A percentile compares a stretch with the other conserved stretches of the same genome.
Conservation (phyloP, 1,139 yeast genomes). For the Arxiozyma heterogenica region DNA sequence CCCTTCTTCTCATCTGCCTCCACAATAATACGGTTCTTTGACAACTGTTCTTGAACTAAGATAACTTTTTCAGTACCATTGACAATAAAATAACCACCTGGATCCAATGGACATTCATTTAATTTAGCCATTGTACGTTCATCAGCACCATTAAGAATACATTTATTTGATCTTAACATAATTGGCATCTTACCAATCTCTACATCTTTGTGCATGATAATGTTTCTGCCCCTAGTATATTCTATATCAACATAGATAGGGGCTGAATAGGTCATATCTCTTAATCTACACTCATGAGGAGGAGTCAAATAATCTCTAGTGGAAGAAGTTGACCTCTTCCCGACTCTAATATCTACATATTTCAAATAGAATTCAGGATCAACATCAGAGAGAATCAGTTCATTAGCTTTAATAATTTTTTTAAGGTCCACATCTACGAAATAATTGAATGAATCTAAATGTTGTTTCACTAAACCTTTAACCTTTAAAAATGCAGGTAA, state of each 20-base stretch:
- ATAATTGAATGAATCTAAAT: conserved; percentile 90
- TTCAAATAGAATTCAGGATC: conserved; percentile 94
- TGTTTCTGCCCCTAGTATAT: conserved; percentile 87
- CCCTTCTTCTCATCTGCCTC: conserved; percentile 94
- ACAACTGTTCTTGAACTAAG: conserved; percentile 90
- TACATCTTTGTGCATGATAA: conserved; percentile 79
- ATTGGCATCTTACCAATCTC: conserved; percentile 98
- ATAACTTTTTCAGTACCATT: conserved; percentile 98
- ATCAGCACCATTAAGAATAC: conserved; percentile 70
- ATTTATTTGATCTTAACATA: conserved; percentile 87
- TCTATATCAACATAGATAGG: conserved; percentile 96
- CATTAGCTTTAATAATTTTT: conserved; percentile 87
- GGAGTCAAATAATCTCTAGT: conserved; percentile 47
- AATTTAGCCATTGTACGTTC: conserved; percentile 79
- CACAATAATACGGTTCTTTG: conserved; percentile 94
- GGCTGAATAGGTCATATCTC: conserved; percentile 93
- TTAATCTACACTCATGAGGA: conserved; percentile 92
- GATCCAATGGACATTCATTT: conserved; percentile 95
- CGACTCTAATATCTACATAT: conserved; percentile 86
- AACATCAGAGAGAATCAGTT: conserved; percentile 80
- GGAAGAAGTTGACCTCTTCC: conserved; percentile 50
- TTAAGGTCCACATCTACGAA: conserved; percentile 89
- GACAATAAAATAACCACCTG: conserved; percentile 96
- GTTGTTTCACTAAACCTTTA: conserved; percentile 94
- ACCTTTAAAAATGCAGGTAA: conserved; percentile 92